These are phyloP conservation scores for Phytophthora meadii DNA, from an alignment of 352 stramenopile genomes.

Conservation along the genomic window DNA sequence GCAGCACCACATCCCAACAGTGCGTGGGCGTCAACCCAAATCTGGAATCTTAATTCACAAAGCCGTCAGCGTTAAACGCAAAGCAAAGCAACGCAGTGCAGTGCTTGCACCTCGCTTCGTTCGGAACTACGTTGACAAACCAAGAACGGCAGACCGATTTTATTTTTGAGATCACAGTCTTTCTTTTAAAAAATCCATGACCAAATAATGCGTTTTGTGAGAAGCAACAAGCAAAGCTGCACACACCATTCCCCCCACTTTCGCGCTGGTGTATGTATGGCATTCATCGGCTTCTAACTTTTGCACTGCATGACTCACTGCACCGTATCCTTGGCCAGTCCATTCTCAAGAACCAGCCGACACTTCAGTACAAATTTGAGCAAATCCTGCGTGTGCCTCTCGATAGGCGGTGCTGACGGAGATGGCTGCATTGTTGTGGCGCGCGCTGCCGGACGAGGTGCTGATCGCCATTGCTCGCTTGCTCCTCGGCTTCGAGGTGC, in stretches of 20 bases:
- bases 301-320: slow-evolving; percentile 15
- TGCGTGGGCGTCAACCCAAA: too few species aligned
- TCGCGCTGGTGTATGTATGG: slow-evolving; percentile 17
- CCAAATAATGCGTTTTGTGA: too few species aligned
- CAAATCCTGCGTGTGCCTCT: slow-evolving; percentile 28
- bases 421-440: slow-evolving; percentile 24
- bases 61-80: too few species aligned
- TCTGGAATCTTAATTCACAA: too few species aligned
- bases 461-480: slow-evolving; percentile 25
- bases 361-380: slow-evolving; percentile 19
- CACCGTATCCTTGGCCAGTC: slow-evolving; percentile 10
- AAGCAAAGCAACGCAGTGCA: too few species aligned
- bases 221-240: too few species aligned
- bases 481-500: slow-evolving; percentile 33
- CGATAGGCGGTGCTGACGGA: slow-evolving; percentile 1
- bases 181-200: too few species aligned
- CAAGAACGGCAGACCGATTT: too few species aligned
- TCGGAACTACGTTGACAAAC: too few species aligned
- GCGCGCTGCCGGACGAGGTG: slow-evolving; percentile 31
- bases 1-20: background rate
- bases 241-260: slow-evolving; percentile 6
- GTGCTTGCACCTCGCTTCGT: too few species aligned
- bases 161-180: too few species aligned
- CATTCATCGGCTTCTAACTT: slow-evolving; percentile 7
- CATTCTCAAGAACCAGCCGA: slow-evolving; percentile 16